Evolutionary conservation across 2,329 filamentous ascomycete genomes (phyloP), one percentile per base, ranked within the genome.

Genomic region (Penicillium griseofulvum): DNA sequence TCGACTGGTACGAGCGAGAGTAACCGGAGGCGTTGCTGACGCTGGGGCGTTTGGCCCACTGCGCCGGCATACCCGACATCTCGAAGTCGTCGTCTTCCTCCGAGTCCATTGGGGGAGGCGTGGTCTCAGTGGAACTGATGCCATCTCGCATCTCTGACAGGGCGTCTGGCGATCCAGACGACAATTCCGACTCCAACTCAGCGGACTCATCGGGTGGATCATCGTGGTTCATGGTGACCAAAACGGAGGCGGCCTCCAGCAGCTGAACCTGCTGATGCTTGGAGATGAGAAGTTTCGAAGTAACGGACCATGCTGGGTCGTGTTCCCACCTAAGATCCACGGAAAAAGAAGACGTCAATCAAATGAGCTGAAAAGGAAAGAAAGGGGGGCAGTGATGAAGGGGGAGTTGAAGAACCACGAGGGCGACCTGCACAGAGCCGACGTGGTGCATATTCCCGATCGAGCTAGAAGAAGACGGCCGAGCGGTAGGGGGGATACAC

Each of bases 261-360:
- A 99, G 83, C 75, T 99, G 94, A 50, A 99, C 94, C 80, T 99
- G 94, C 78, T 99, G 94, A 76, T 99, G 94, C 83, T 99, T 99
- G 67, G 93, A 97, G 68, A 99, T 97, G 72, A 97, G 87, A 71
- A 97, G 82, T 79, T 97, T 97, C 66, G 94, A 97, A 53, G 94
- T 99, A 73, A 88, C 88, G 49, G 92, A 90, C 94, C 94, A 99
- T 79, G 96, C 91, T 65, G 94, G 93, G 74, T 95, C 96, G 78
- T 99, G 94, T 80, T 99, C 94, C 94, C 94, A 99, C 83, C 93
- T 99, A 85, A 59, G 48, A 56, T 65, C 61, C 61, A 68, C 59
- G 60, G 14, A 71, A 74, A 71, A 70, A 59, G 66, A 66, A 59
- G 17, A 73, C 66, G 76, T 79, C 77, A 80, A 74, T 62, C 63